Percentiles rank a stretch among this genome's conserved stretches.
Conservation (phyloP, 495 filamentous ascomycete genomes). For the Durotheca rogersii region DNA sequence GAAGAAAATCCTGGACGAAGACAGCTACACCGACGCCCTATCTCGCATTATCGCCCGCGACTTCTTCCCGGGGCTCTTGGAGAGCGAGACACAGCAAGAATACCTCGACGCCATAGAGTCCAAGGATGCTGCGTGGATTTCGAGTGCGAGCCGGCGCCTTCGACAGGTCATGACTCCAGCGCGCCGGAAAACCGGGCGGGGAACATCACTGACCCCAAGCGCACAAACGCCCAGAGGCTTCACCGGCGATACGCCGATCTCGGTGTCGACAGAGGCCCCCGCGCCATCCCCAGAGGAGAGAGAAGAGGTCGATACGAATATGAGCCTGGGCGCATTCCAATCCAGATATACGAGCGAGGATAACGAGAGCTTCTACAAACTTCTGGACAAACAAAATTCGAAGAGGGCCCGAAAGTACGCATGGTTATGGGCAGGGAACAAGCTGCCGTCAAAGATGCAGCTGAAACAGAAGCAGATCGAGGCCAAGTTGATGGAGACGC, state of each 20-base stretch:
- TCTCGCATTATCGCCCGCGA: conserved; percentile 95
- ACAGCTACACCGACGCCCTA: conserved; percentile 84
- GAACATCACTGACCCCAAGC: conserved; percentile 37
- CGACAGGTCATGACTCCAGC: conserved; percentile 80
- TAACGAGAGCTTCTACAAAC: conserved; percentile 90
- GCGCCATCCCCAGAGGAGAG: conserved; percentile 35
- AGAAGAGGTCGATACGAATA: conserved; percentile 70
- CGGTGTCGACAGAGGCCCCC: conserved; percentile 49
- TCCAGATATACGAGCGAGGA: conserved; percentile 94
- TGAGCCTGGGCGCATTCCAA: conserved; percentile 83
- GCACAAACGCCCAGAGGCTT: conserved; percentile 55
- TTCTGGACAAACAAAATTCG: conserved; percentile 88
- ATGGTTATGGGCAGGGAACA: conserved; percentile 87
- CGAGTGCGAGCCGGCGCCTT: conserved; percentile 70
- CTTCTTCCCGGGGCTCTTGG: conserved; percentile 90
- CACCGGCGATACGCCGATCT: conserved; percentile 67
- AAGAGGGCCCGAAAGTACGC: conserved; percentile 78
- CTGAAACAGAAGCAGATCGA: conserved; percentile 75
- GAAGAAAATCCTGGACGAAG: conserved; percentile 86
- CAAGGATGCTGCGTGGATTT: conserved; percentile 80
- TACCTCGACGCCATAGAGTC: conserved; percentile 90
- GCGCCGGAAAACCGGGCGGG: conserved; percentile 47
- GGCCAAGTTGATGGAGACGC: conserved; percentile 56
- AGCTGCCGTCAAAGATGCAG: conserved; percentile 82
- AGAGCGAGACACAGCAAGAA: conserved; percentile 83